These are phyloP conservation scores for Calocybe gambosa DNA, from an alignment of 1,284 basidiomycete genomes.

Conservation along the genomic window DNA sequence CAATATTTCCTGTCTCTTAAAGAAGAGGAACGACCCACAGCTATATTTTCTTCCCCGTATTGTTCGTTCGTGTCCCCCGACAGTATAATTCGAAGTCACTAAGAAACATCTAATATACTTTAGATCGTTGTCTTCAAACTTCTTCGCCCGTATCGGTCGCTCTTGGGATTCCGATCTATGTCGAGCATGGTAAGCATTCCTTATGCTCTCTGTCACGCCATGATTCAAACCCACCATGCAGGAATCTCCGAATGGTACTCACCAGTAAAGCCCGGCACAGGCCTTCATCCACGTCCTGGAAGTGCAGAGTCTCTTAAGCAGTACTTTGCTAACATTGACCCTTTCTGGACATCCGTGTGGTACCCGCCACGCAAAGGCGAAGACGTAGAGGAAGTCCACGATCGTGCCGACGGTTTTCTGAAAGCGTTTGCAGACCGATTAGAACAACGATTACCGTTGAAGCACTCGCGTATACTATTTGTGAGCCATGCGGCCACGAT, in stretches of 20 bases:
- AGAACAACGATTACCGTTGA: constrained; percentile 34
- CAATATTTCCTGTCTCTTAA: constrained; percentile 61
- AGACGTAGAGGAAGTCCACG: constrained; percentile 56
- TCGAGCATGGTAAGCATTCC: constrained; percentile 62
- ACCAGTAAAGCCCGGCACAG: constrained; percentile 58
- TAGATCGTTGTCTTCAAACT: constrained; percentile 84
- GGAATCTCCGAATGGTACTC: constrained; percentile 85
- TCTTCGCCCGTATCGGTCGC: constrained; percentile 56
- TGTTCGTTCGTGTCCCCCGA: constrained; percentile 39
- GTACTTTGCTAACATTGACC: constrained; percentile 57
- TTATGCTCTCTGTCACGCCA: not conserved
- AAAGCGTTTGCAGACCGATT: constrained; percentile 45
- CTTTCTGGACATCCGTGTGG: constrained; percentile 57
- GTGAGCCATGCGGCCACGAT: constrained; percentile 77
- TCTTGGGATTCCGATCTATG: constrained; percentile 62
- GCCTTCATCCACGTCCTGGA: constrained; percentile 67
- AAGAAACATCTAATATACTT: not conserved
- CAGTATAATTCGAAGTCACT: not conserved
- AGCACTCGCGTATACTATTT: constrained; percentile 53
- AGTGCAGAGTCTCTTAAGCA: constrained; percentile 42
- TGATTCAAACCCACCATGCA: constrained; percentile 21
- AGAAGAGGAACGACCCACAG: constrained; percentile 62
- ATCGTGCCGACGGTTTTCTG: constrained; percentile 51
- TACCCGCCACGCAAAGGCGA: constrained; percentile 73
- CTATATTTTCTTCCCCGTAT: constrained; percentile 75